Base-by-base conservation (phyloP, 306 rosid genomes). In the Quercus dentata region DNA sequence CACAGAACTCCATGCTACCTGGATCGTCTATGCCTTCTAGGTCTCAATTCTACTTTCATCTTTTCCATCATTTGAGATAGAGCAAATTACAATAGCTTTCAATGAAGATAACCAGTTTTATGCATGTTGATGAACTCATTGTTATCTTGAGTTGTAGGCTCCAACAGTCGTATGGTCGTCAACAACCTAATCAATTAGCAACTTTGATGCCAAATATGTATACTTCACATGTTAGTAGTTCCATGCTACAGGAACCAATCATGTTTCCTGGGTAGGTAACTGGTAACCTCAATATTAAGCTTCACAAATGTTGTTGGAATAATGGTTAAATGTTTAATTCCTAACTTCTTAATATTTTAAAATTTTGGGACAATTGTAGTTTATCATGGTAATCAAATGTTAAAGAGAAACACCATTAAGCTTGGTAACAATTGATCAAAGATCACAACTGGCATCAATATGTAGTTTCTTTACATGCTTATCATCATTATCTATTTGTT, bases 11-110 rank as follows among this genome's bases (percentile, higher is more conserved):
- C 28, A 0, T 31, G 33, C 33, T 33, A 31, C 28, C 76, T 41
- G 59, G 83, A 56, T 80, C 54, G 38, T 74, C 71, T 3, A n/a
- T 75, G 71, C 55, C 28, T 73, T 30, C 59, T 44, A 68, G 71
- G 79, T 74, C 44, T 38, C 27, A 33, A 19, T 67, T 67, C n/a
- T 67, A 8, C 52, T 33, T 67, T 33, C 72, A 33, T 67, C 8
- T 35, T 19, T 33, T 9, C 17, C 72, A 6, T 67, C 52, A 15
- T 67, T n/a, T 33, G 30, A 59, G 65, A 59, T 59, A 0, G 14
- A 23, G 18, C 4, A 21, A 59, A 59, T 10, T 59, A 17, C 65
- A 20, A 59, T 59, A 59, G 8, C 65, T 64, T 64, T 31, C 23
- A 15, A n/a, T 30, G 46, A 30, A 64, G 46, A 30, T 31, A 17